Evolutionary conservation across 331 rosid genomes (phyloP).

Genomic region (Telfairia occidentalis): DNA sequence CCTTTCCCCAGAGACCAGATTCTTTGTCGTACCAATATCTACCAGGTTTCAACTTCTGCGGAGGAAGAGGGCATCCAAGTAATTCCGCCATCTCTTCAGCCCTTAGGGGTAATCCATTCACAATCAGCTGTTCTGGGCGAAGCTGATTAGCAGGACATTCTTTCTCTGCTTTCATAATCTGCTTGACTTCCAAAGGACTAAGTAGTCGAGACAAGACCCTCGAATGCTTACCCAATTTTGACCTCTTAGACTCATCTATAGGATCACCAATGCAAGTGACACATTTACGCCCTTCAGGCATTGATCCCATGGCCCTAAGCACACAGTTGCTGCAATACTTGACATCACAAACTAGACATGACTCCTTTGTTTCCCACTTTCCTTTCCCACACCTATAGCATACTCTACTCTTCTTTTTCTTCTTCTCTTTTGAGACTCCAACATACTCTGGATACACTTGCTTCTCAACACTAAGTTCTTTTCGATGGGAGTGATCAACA

Average conservation of each 20-base stretch:
- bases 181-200: slow-evolving; percentile 96
- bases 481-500: slow-evolving; percentile 49
- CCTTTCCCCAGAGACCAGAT: slow-evolving; percentile 98
- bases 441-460: slow-evolving; percentile 60
- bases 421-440: slow-evolving; percentile 66
- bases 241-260: slow-evolving; percentile 75
- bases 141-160: slow-evolving; percentile 96
- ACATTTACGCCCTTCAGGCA: slow-evolving; percentile 98
- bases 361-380: slow-evolving; percentile 97
- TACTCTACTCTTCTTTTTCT: slow-evolving; percentile 64
- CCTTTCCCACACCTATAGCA: slow-evolving; percentile 85
- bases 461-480: slow-evolving; percentile 47
- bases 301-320: slow-evolving; percentile 96
- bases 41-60: slow-evolving; percentile 84
- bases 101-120: slow-evolving; percentile 64
- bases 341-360: slow-evolving; percentile 78
- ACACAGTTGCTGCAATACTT: slow-evolving; percentile 87
- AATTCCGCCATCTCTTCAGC: slow-evolving; percentile 86
- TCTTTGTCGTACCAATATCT: slow-evolving; percentile 99
- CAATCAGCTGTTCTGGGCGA: slow-evolving; percentile 87
- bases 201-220: slow-evolving; percentile 72
- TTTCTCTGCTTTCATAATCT: slow-evolving; percentile 95
- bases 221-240: slow-evolving; percentile 74
- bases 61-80: slow-evolving; percentile 83
- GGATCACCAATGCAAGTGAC: slow-evolving; percentile 82